A percentile compares a stretch with the other conserved stretches of the same genome.
These are phyloP conservation scores for Rhodotorula paludigena DNA, from an alignment of 768 basidiomycete species.

Conservation along the genomic window DNA sequence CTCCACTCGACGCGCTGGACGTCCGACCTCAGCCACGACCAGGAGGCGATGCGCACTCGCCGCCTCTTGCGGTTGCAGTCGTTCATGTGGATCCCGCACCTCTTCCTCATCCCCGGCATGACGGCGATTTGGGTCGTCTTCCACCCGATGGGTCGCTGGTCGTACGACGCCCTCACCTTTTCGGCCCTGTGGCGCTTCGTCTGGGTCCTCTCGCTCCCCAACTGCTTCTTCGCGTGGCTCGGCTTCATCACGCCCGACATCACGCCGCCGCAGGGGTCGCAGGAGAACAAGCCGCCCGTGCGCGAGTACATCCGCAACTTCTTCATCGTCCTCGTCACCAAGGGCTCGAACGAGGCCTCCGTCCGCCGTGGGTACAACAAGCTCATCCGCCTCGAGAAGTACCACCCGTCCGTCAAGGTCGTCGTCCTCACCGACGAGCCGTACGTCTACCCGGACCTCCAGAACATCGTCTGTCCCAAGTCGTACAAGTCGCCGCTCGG, in stretches of 20 bases:
- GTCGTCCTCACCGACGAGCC: conserved; percentile 44
- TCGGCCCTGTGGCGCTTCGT: conserved; percentile 45
- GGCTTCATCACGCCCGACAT: conserved; percentile 46
- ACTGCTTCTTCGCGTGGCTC: conserved; percentile 44
- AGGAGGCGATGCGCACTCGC: conserved; percentile 43
- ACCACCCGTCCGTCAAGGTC: conserved; percentile 45
- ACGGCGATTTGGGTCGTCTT: conserved; percentile 42
- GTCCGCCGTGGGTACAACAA: conserved; percentile 46
- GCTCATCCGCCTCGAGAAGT: conserved; percentile 45
- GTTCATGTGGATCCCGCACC: conserved; percentile 44
- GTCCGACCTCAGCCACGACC: conserved; percentile 41
- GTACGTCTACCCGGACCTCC: conserved; percentile 45
- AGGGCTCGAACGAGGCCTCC: conserved; percentile 45
- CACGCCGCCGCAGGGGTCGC: conserved; percentile 33
- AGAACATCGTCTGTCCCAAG: conserved; percentile 47
- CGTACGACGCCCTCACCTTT: conserved; percentile 43
- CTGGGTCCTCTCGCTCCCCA: conserved; percentile 45
- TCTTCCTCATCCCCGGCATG: conserved; percentile 44
- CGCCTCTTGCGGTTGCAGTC: conserved; percentile 41
- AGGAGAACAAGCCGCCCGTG: conserved; percentile 44
- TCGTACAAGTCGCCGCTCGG: conserved; percentile 45
- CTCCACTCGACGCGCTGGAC: conserved; percentile 46
- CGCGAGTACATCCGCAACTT: conserved; percentile 46
- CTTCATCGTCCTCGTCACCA: conserved; percentile 46
- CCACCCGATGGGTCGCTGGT: conserved; percentile 44